Base-by-base conservation (phyloP, 192 early-diverging fungal genomes). In the Gorgonomyces haynaldii region DNA sequence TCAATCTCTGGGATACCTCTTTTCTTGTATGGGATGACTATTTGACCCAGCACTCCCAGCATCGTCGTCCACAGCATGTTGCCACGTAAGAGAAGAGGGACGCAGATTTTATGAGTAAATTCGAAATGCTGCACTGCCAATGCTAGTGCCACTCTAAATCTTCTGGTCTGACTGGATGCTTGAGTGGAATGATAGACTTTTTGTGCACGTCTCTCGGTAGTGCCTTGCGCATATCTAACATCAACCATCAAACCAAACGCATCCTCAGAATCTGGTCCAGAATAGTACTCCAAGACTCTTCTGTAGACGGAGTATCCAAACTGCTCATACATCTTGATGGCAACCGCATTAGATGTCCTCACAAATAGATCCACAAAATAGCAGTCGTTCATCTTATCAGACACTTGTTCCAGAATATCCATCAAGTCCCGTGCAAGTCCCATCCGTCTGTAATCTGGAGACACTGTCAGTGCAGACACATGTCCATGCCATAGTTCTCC, bases 281-380 rank as follows among this genome's bases (percentile, higher is more conserved):
- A 24, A 66, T 98, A 98, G 72, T 98, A 98, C 24, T 76, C 80
- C 30, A 81, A 55, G 19, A 98, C 92, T 21, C 83, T 72, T 22
- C 92, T 60, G 64, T 89, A 96, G 15, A 96, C 79, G 6, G 79
- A 76, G 57, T 98, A 98, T 21, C 92, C 92, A 48, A 98, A 79
- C 42, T 72, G 76, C 37, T 82, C 78, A 59, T 98, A 98, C 90
- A 98, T 92, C 19, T 62, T 65, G 10, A 96, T 83, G 0, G 95
- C 95, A 12, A 93, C 81, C 10, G 70, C 57, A 63, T 98, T 98
- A 1, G 90, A 91, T n/a, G 72, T 62, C 3, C 95, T 66, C 7
- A 98, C 95, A 66, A 94, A 98, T 42, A 98, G 66, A 71, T 98
- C 95, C 1, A 98, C 92, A 73, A 91, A 93, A 53, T 83, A 93